Conservation (phyloP, 208 protist genomes). For the Kentomonas sorsogonicus region DNA sequence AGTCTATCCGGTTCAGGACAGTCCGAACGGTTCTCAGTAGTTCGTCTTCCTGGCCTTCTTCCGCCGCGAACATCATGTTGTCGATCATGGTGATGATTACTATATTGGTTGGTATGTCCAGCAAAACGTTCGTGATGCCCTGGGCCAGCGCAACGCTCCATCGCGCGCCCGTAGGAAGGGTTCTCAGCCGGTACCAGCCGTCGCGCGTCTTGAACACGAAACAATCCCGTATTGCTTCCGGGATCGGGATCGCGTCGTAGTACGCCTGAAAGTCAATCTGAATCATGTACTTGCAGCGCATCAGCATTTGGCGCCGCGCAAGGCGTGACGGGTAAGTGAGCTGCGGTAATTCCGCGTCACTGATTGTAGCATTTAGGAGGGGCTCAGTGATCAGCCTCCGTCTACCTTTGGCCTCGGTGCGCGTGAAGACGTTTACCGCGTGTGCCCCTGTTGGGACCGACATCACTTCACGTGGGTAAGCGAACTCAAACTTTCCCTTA, state of each 20-base stretch:
- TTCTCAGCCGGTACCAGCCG: constrained; percentile 14
- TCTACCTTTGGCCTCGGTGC: constrained; percentile 25
- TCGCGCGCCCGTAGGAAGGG: constrained; percentile 22
- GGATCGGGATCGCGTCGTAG: constrained; percentile 28
- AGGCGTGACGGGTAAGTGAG: constrained; percentile 13
- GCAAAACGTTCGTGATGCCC: constrained; percentile 16
- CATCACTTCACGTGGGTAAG: too few species aligned
- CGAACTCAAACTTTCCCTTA: too few species aligned
- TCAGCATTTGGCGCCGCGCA: constrained; percentile 12
- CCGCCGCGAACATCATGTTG: constrained; percentile 25
- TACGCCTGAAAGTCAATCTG: constrained; percentile 33
- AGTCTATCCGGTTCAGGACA: constrained; percentile 13
- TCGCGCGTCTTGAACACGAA: constrained; percentile 15
- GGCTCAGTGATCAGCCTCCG: constrained; percentile 31
- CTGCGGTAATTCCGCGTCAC: constrained; percentile 18
- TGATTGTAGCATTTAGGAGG: constrained; percentile 23
- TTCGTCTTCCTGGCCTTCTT: constrained; percentile 16
- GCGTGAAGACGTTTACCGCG: constrained; percentile 24
- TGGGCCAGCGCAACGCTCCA: constrained; percentile 22
- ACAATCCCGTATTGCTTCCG: constrained; percentile 11
- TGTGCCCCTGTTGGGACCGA: constrained; percentile 8
- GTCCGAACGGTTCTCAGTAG: constrained; percentile 14
- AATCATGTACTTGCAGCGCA: constrained; percentile 13
- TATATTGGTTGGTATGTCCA: constrained; percentile 13
- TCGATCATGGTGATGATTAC: constrained; percentile 22